Base-by-base conservation (phyloP, 1,139 yeast species). In the Komagataea norvegica region DNA sequence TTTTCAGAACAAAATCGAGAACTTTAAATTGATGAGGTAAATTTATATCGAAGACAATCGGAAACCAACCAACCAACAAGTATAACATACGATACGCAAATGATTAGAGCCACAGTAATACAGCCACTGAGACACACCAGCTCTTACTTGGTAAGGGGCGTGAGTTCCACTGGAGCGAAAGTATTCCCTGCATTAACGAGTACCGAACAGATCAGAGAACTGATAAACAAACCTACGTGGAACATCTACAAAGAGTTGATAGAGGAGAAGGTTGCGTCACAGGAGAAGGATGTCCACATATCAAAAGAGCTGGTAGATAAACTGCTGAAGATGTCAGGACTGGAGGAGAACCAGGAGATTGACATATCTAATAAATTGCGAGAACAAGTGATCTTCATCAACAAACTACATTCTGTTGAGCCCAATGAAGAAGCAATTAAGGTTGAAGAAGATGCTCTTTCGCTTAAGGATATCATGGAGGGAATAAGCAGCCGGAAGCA, bases 311-410 rank as follows among this genome's bases (percentile, higher is more conserved):
- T 23, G 13, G 39, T 28, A 13, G 31, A 38, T 5, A 59, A 51
- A 31, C 38, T 73, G 46, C 53, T 73, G 31, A 57, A 57, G 38
- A 46, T 72, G 26, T 72, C 79, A 0, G 80, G 80, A 0, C 49
- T 75, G 5, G 60, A 64, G 16, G 45, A 56, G 19, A 37, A 55
- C n/a, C 33, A 54, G 3, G 39, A 44, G 3, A 56, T 54, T 19
- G 49, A 59, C 19, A 56, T 62, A 15, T 45, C 49, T 15, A 49
- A 47, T 16, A 62, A 68, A 4, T 57, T 75, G 42, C 57, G 59
- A 34, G 54, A 61, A n/a, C 81, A 75, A 47, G 62, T 74, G 51
- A 55, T 58, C 9, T 70, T 75, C 45, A 62, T 75, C 27, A 56
- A 65, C 37, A 64, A 65, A 28, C 56, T 75, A 36, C 70, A 72